Conservation (phyloP, 2,329 filamentous ascomycete species). For the Alternaria burnsii region DNA sequence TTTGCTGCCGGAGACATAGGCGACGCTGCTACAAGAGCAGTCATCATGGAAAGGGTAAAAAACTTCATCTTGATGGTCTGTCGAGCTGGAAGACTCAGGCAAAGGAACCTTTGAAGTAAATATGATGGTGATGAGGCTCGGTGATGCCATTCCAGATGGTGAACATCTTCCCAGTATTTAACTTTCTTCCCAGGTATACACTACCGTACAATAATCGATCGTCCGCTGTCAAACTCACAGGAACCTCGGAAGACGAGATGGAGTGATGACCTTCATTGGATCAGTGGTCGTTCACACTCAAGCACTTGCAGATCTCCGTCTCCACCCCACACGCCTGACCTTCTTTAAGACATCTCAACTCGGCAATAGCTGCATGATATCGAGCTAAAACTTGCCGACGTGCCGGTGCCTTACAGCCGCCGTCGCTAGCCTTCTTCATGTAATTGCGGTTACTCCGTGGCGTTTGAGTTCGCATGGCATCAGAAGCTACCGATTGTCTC, state of each 20-base stretch:
- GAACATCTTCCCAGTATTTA: too few relatives aligned
- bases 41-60: conserved; percentile 23
- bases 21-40: conserved; percentile 14
- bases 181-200: too few relatives aligned
- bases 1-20: too few relatives aligned
- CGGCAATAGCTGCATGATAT: too few relatives aligned
- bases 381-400: too few relatives aligned
- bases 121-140: neutral
- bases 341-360: too few relatives aligned
- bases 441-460: too few relatives aligned
- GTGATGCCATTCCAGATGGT: too few relatives aligned
- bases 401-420: too few relatives aligned
- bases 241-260: conserved; percentile 4
- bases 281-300: neutral
- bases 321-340: neutral
- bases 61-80: conserved; percentile 32
- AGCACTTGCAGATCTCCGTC: neutral
- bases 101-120: neutral
- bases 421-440: too few relatives aligned
- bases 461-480: too few relatives aligned
- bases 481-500: too few relatives aligned
- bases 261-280: neutral
- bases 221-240: neutral
- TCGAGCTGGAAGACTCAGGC: neutral
- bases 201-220: neutral